Conservation (phyloP, 257 asterid species). For the Coffea canephora region DNA sequence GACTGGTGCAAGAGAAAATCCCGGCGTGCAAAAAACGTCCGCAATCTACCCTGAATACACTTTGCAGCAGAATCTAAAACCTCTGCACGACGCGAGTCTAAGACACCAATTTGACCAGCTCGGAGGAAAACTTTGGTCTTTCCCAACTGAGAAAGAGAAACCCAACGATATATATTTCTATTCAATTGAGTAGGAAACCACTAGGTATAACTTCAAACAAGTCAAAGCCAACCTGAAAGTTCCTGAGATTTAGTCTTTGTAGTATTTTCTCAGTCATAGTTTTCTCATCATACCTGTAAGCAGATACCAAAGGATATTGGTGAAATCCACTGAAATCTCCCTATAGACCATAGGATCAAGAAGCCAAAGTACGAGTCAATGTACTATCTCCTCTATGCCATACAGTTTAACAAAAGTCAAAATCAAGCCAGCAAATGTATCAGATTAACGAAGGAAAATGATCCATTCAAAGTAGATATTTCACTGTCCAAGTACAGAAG, state of each 20-base stretch:
- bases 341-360: background rate
- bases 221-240: slow-evolving; percentile 75
- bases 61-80: slow-evolving; percentile 87
- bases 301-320: slow-evolving; percentile 19
- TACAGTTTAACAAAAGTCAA: background rate
- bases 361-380: background rate
- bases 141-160: slow-evolving; percentile 61
- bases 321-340: slow-evolving; percentile 1
- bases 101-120: slow-evolving; percentile 92
- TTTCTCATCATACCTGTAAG: slow-evolving; percentile 85
- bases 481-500: background rate
- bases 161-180: slow-evolving; percentile 3
- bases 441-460: background rate
- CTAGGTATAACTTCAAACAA: slow-evolving; percentile 4
- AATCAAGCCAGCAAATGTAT: background rate
- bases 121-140: slow-evolving; percentile 91
- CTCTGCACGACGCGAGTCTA: slow-evolving; percentile 87
- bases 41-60: slow-evolving; percentile 69
- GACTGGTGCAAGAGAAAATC: slow-evolving; percentile 50
- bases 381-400: background rate
- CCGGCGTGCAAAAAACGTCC: slow-evolving; percentile 68
- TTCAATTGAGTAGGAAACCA: background rate
- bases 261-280: slow-evolving; percentile 76
- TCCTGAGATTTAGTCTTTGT: slow-evolving; percentile 74
- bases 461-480: background rate